These are phyloP conservation scores for Aspergillus candidus DNA, from an alignment of 2,329 filamentous ascomycete genomes.

Conservation along the genomic window DNA sequence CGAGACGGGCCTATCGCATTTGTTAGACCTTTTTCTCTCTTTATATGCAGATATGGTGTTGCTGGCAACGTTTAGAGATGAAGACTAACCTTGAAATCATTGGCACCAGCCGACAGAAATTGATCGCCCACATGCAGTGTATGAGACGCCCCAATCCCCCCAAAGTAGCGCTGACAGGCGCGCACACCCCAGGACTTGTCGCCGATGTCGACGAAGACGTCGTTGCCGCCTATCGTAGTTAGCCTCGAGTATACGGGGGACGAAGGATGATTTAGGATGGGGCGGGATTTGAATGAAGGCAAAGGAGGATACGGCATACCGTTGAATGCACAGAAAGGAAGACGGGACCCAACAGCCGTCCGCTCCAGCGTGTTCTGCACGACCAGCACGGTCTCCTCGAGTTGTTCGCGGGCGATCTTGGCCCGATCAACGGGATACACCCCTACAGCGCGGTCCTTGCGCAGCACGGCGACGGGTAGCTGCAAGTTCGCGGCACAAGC, in stretches of 20 bases:
- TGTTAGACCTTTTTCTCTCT: neutral
- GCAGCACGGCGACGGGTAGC: slow-evolving; percentile 70
- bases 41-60: no score
- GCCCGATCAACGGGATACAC: slow-evolving; percentile 61
- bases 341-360: slow-evolving; percentile 57
- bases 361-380: slow-evolving; percentile 89
- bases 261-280: neutral
- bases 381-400: slow-evolving; percentile 93
- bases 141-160: slow-evolving; percentile 64
- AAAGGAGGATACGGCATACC: slow-evolving; percentile 38
- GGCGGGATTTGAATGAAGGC: no score
- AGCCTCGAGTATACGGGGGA: neutral
- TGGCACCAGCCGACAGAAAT: slow-evolving; percentile 88
- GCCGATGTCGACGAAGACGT: slow-evolving; percentile 97
- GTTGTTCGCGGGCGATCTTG: slow-evolving; percentile 74
- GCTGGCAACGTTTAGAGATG: no score
- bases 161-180: slow-evolving; percentile 87
- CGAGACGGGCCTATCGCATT: slow-evolving; percentile 59
- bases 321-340: slow-evolving; percentile 98
- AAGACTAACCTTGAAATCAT: slow-evolving; percentile 78
- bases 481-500: slow-evolving; percentile 76
- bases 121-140: slow-evolving; percentile 94
- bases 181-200: slow-evolving; percentile 96
- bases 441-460: slow-evolving; percentile 83
- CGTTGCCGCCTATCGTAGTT: slow-evolving; percentile 60